phyloP scores from a whole-genome alignment of 345 rosid species.

The Xanthoceras sorbifolium region DNA sequence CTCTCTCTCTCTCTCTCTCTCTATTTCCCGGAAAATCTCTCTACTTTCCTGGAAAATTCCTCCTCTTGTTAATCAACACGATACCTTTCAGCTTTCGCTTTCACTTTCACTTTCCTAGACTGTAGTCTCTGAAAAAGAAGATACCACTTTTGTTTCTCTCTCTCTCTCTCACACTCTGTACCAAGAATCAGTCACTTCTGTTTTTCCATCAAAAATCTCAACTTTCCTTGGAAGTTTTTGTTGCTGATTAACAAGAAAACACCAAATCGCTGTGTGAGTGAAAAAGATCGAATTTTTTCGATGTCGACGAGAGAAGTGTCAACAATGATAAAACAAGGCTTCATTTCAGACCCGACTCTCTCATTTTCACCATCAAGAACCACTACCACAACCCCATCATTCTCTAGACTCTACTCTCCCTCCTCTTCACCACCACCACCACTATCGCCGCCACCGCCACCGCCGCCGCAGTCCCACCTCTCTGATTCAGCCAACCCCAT shows the following conservation, averaged over 20 bases:
- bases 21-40: conserved; percentile 19
- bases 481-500: conserved; percentile 9
- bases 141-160: not conserved
- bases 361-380: conserved; percentile 70
- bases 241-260: conserved; percentile 7
- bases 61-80: not conserved
- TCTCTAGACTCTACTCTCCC: conserved; percentile 38
- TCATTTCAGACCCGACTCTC: conserved; percentile 64
- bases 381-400: conserved; percentile 4
- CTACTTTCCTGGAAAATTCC: conserved; percentile 16
- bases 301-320: conserved; percentile 87
- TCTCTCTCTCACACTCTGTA: not conserved
- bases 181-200: not conserved
- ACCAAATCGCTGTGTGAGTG: not conserved
- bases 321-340: conserved; percentile 79
- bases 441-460: conserved; percentile 20
- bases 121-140: not conserved
- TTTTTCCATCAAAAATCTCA: not conserved
- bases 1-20: not conserved
- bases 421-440: conserved; percentile 46
- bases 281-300: not conserved
- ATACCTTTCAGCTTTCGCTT: not conserved
- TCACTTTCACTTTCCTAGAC: not conserved
- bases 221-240: not conserved
- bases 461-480: conserved; percentile 15